Evolutionary conservation across 768 basidiomycete species (phyloP), one percentile per base, ranked within the genome.

Genomic region (Collybiopsis luxurians): DNA sequence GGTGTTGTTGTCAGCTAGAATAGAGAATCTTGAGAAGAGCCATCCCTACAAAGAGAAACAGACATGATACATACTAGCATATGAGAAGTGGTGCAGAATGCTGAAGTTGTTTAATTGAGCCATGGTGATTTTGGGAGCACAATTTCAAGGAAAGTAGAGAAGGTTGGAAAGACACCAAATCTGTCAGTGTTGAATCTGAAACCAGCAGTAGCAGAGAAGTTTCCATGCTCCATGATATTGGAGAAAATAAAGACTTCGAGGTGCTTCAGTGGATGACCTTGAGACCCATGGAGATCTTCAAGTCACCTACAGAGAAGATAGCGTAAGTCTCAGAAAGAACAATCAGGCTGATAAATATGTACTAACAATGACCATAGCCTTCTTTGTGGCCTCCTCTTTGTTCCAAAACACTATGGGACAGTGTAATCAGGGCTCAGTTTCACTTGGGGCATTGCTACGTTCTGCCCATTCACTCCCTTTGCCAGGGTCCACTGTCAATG

Each of bases 141-240:
- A 92, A 94, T 94, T 80, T 95, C 92, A 57, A 92, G 78, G 79
- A 95, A 95, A 3, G 92, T 91, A 48, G 89, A 90, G 75, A 95
- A 95, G 3, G 92, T 94, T 24, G 90, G 90, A 75, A 92, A 92
- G 55, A 92, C 89, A 59, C 92, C 92, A 58, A 87, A 89, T 71
- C 92, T 92, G 64, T 92, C 80, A 23, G 79, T 69, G 36, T 85
- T 87, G 66, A 92, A 93, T 40, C 92, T 92, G 67, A 94, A 95
- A 13, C 92, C 92, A 24, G 90, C 89, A 4, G 90, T 90, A 1
- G 90, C 90, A 19, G 86, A 85, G 64, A 90, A 88, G 71, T 92
- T 92, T 54, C 89, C 84, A 30, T 89, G 81, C 70, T 91, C 90
- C 90, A 90, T 90, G 69, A 91, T 89, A 42, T 89, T 90, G 17